Evolutionary conservation across 2,329 filamentous ascomycete genomes (phyloP).

Genomic region (Verticillium nonalfalfae): DNA sequence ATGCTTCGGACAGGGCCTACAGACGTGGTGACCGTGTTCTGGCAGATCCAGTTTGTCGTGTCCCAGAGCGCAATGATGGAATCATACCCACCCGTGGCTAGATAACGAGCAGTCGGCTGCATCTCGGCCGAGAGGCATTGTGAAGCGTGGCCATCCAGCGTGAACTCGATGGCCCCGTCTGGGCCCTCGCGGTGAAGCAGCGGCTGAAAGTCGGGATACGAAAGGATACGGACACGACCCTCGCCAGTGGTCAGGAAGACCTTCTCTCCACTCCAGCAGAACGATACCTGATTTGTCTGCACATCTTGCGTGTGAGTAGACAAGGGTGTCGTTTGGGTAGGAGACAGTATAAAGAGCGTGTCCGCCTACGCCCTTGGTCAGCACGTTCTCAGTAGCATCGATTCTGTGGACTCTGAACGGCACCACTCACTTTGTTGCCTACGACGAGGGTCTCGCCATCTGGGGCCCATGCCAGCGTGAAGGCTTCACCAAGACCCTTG

Average conservation of each 20-base stretch:
- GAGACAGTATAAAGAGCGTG: slow-evolving; percentile 55
- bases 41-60: slow-evolving; percentile 70
- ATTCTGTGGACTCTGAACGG: background rate
- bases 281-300: slow-evolving; percentile 67
- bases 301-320: slow-evolving; percentile 53
- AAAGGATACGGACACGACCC: slow-evolving; percentile 63
- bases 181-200: slow-evolving; percentile 29
- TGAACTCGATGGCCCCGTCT: slow-evolving; percentile 45
- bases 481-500: slow-evolving; percentile 58
- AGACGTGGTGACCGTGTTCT: slow-evolving; percentile 63
- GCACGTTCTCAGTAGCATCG: background rate
- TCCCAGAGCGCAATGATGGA: slow-evolving; percentile 74
- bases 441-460: slow-evolving; percentile 65
- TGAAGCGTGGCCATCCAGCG: slow-evolving; percentile 66
- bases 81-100: slow-evolving; percentile 71
- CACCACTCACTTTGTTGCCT: slow-evolving; percentile 57
- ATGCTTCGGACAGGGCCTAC: slow-evolving; percentile 64
- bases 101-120: slow-evolving; percentile 63
- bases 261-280: slow-evolving; percentile 66
- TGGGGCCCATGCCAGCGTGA: slow-evolving; percentile 68
- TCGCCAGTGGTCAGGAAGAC: slow-evolving; percentile 66
- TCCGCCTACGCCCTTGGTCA: slow-evolving; percentile 43
- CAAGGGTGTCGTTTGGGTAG: slow-evolving; percentile 48
- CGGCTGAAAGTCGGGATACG: slow-evolving; percentile 58
- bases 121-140: slow-evolving; percentile 63